phyloP scores from a whole-genome alignment of 768 basidiomycete genomes.

The Hericium alpestre region DNA sequence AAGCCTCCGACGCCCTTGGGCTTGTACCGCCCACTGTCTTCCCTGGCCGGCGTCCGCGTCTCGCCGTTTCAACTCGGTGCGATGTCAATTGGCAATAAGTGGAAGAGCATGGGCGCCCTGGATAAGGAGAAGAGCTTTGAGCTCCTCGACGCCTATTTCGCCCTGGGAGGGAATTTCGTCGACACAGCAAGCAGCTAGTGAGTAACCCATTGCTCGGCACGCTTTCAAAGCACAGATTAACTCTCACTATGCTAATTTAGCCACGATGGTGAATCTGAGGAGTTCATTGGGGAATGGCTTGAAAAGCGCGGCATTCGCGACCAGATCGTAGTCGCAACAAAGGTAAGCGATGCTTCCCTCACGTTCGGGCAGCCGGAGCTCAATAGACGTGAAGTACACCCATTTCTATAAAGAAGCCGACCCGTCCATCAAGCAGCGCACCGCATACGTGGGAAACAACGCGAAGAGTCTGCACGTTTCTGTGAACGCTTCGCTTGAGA shows the following conservation, averaged over 20 bases:
- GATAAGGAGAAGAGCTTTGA: slow-evolving; percentile 26
- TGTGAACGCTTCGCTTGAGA: slow-evolving; percentile 30
- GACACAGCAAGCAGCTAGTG: slow-evolving; percentile 28
- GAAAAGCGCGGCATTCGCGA: slow-evolving; percentile 24
- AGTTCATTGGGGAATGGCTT: slow-evolving; percentile 34
- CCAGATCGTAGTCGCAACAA: slow-evolving; percentile 25
- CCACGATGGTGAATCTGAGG: slow-evolving; percentile 20
- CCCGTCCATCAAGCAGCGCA: slow-evolving; percentile 16
- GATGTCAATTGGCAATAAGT: slow-evolving; percentile 30
- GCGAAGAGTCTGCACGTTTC: slow-evolving; percentile 24
- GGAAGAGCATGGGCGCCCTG: slow-evolving; percentile 25
- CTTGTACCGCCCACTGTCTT: slow-evolving; percentile 22
- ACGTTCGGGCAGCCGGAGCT: neutral
- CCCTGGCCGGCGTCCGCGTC: slow-evolving; percentile 26
- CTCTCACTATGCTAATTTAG: neutral
- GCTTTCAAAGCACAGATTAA: neutral
- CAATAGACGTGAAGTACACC: slow-evolving; percentile 15
- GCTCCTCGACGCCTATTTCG: slow-evolving; percentile 29
- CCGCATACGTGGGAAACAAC: slow-evolving; percentile 34
- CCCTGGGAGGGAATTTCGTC: slow-evolving; percentile 24
- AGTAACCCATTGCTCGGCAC: neutral
- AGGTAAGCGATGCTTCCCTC: slow-evolving; percentile 2
- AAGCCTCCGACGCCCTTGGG: slow-evolving; percentile 18
- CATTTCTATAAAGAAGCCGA: slow-evolving; percentile 14
- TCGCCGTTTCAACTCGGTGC: slow-evolving; percentile 28